These are phyloP conservation scores for Aspergillus transmontanensis DNA, from an alignment of 2,329 filamentous ascomycete species.

Conservation along the genomic window DNA sequence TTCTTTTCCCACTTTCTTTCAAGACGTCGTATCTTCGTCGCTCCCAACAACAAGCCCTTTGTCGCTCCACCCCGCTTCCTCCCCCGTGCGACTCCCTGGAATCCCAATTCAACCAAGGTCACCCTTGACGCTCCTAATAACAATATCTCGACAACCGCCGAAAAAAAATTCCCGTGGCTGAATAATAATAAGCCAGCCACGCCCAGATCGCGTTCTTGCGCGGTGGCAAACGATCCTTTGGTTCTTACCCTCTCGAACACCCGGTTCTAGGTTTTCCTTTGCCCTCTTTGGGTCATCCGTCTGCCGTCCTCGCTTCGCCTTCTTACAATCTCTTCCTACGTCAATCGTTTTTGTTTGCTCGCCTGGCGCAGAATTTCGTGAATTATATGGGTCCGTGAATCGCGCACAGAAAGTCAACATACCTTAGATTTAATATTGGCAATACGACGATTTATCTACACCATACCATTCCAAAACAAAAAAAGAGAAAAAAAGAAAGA, in stretches of 20 bases:
- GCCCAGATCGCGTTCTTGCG: slow-evolving; percentile 24
- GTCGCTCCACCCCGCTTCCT: not conserved
- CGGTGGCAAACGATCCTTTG: slow-evolving; percentile 39
- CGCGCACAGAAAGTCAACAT: not conserved
- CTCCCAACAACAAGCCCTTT: slow-evolving; percentile 2
- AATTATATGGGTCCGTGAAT: not conserved
- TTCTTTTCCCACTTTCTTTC: slow-evolving; percentile 9
- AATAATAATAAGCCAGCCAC: slow-evolving; percentile 18
- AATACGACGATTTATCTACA: not conserved
- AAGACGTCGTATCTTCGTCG: not conserved
- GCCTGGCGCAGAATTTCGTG: not conserved
- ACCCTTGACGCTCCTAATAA: not conserved
- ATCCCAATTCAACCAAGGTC: not conserved
- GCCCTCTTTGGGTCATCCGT: slow-evolving; percentile 18
- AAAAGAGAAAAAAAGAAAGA: no score
- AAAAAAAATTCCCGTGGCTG: slow-evolving; percentile 19
- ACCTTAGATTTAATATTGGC: not conserved
- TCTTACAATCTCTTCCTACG: not conserved
- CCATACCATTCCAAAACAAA: not conserved
- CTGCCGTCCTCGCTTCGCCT: slow-evolving; percentile 10
- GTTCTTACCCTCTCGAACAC: slow-evolving; percentile 31
- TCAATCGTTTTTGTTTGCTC: not conserved
- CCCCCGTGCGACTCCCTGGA: not conserved
- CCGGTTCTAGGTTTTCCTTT: slow-evolving; percentile 15
- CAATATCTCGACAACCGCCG: no score